Conservation (phyloP, 2,329 filamentous ascomycete genomes). For the Clarireedia sp. region DNA sequence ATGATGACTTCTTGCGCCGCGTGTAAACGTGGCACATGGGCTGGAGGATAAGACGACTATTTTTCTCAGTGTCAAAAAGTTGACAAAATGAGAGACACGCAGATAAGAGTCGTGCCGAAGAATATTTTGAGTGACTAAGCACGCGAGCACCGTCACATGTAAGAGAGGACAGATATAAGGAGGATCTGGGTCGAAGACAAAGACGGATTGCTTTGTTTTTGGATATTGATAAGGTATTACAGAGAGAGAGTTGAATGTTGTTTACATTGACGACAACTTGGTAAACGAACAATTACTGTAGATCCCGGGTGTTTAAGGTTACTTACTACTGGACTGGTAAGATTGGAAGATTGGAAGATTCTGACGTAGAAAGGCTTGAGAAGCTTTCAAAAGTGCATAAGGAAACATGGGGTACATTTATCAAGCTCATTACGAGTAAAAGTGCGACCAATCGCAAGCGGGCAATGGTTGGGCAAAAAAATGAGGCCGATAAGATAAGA, state of each 20-base stretch:
- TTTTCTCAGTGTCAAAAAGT: slow-evolving; percentile 11
- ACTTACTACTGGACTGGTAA: too few species aligned
- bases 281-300: too few species aligned
- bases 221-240: not conserved
- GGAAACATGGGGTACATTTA: not conserved
- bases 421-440: not conserved
- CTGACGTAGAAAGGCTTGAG: not conserved
- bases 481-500: slow-evolving; percentile 9
- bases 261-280: too few species aligned
- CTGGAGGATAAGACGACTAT: slow-evolving; percentile 3
- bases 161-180: not conserved
- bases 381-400: not conserved
- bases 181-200: not conserved
- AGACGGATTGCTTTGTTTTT: not conserved
- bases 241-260: too few species aligned
- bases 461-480: not conserved
- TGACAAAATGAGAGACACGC: slow-evolving; percentile 1
- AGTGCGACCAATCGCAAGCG: not conserved
- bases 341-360: not conserved
- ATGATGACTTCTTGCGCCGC: slow-evolving; percentile 27
- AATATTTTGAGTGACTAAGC: slow-evolving; percentile 7
- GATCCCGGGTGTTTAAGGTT: too few species aligned
- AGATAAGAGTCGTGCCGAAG: not conserved
- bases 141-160: not conserved
- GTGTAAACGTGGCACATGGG: slow-evolving; percentile 23